Evolutionary conservation across 768 basidiomycete species (phyloP), one percentile per base, ranked within the genome.

Genomic region (Rhizopogon roseolus): DNA sequence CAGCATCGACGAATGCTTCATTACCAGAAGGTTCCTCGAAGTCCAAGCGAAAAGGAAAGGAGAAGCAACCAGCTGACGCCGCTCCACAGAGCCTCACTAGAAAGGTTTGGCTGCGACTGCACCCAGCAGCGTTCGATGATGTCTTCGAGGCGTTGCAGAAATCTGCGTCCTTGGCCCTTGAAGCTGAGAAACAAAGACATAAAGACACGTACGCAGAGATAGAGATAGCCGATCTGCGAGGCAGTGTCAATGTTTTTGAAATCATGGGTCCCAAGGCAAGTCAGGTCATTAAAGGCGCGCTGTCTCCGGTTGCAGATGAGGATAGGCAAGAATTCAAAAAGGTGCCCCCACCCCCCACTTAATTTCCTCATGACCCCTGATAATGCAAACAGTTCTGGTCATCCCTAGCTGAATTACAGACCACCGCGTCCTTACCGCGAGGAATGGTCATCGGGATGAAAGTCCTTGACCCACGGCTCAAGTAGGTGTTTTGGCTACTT

Each of bases 221-320:
- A 9, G 84, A 90, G 59, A 75, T 95, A 14, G 75, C 78, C 6
- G 90, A 95, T 64, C 66, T 94, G 45, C 73, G 86, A 52, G 82
- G 81, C 2, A 80, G 84, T 46, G 60, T 93, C 41, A 90, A 89
- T 56, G 76, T 84, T 5, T 96, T 96, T 60, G 95, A 98, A 66
- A 81, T 98, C 34, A 88, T 89, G 76, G 96, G 96, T 3, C 91
- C 91, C 3, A 88, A 84, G 64, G 77, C 89, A 0, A 90, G 79
- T 51, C 86, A 89, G 63, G 81, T 94, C 10, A 67, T 88, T 49
- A 82, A 80, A 60, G 86, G 86, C 25, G 81, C 80, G 1, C 62
- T 89, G 42, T 77, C 71, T 19, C 81, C 81, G 6, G 72, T 75
- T 11, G 64, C 70, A 4, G 70, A 73, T 6, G 78, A 85, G 41